Evolutionary conservation across 1,139 yeast species (phyloP).

Genomic region (Geotrichum cucujoidarum): DNA sequence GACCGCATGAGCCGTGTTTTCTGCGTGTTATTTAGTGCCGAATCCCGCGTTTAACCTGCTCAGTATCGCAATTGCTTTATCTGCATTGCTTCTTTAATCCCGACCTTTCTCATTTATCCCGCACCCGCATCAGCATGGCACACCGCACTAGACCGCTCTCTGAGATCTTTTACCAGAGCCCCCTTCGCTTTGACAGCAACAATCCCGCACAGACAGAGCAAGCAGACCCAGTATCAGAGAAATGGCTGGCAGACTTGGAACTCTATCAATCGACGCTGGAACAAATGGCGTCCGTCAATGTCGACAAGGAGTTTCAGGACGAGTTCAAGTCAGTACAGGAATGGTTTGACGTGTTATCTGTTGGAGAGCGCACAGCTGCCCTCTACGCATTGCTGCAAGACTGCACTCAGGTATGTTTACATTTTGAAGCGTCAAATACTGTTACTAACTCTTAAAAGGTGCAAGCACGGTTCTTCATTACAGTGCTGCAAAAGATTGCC

Average conservation of each 20-base stretch:
- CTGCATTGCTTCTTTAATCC: background rate
- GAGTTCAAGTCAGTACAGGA: constrained; percentile 36
- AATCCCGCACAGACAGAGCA: constrained; percentile 18
- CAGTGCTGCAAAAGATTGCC: constrained; percentile 37
- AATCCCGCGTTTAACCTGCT: too few species aligned
- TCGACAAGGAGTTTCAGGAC: constrained; percentile 28
- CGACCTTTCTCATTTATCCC: background rate
- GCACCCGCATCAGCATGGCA: constrained; percentile 12
- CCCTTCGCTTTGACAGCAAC: constrained; percentile 4
- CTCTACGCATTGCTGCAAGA: constrained; percentile 38
- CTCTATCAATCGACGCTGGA: constrained; percentile 35
- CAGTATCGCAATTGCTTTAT: background rate
- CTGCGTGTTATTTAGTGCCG: too few species aligned
- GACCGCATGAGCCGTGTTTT: background rate
- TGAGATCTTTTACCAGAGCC: constrained; percentile 23
- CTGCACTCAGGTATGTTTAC: constrained; percentile 28
- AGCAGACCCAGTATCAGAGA: constrained; percentile 31
- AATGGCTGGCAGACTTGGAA: constrained; percentile 37
- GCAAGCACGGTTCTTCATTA: constrained; percentile 38
- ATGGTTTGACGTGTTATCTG: constrained; percentile 38
- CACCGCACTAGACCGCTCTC: constrained; percentile 29
- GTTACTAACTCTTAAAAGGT: constrained; percentile 21
- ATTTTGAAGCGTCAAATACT: background rate
- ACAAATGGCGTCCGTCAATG: constrained; percentile 36
- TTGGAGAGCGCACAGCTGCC: constrained; percentile 40